phyloP scores from a whole-genome alignment of 1,139 yeast species.

The Lodderomyces pseudojiufengensis region DNA sequence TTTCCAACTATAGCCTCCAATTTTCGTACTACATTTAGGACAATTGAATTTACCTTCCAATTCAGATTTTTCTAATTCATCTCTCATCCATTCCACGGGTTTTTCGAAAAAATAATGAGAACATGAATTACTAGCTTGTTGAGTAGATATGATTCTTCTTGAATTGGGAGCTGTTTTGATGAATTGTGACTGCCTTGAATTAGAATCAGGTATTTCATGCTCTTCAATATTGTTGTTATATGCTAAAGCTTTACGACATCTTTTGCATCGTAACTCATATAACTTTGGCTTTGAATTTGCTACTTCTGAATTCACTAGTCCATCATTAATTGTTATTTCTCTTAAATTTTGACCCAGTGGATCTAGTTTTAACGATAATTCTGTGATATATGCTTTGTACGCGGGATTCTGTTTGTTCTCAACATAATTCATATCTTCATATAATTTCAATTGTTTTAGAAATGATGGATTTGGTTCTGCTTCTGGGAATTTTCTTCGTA shows the following conservation, averaged over 20 bases:
- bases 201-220: constrained; percentile 58
- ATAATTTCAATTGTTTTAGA: constrained; percentile 64
- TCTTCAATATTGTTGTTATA: constrained; percentile 46
- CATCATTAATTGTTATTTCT: constrained; percentile 13
- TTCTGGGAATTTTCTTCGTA: constrained; percentile 54
- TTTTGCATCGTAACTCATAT: constrained; percentile 57
- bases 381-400: constrained; percentile 28
- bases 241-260: constrained; percentile 62
- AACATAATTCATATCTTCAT: constrained; percentile 33
- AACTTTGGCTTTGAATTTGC: not conserved
- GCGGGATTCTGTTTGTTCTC: constrained; percentile 21
- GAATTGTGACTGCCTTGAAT: constrained; percentile 61
- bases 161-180: constrained; percentile 59
- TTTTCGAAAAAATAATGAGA: constrained; percentile 80
- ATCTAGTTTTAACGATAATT: constrained; percentile 24
- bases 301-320: constrained; percentile 13
- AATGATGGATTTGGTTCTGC: constrained; percentile 81
- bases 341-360: constrained; percentile 25
- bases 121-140: constrained; percentile 58
- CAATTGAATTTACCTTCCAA: constrained; percentile 85
- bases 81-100: constrained; percentile 89
- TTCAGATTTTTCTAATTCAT: constrained; percentile 62
- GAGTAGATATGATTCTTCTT: constrained; percentile 50
- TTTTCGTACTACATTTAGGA: constrained; percentile 77
- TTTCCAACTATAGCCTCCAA: constrained; percentile 92